Evolutionary conservation across 1,284 basidiomycete species (phyloP), one percentile per base, ranked within the genome.

Genomic region (Peniophora sp.): DNA sequence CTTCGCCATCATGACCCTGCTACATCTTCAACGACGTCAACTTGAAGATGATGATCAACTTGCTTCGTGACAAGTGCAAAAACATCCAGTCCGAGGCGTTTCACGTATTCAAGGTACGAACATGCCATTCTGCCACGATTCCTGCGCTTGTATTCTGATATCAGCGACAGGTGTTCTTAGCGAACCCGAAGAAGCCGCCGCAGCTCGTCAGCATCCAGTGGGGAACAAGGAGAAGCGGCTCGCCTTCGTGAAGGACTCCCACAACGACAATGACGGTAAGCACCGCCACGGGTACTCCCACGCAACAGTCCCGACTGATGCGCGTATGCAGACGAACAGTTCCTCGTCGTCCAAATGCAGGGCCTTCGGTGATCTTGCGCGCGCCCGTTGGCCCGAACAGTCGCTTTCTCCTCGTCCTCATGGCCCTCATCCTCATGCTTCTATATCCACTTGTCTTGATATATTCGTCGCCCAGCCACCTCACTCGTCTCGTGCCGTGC

Each of bases 1-100:
- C 70, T 99, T 97, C 74, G 89, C 80, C 60, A 90, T 98, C 63
- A 99, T 99, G 96, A 98, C 96, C 0, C 80, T n/a, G 85, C n/a
- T 99, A 98, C 67, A 98, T 99, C 59, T 82, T 89, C 3, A 85
- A 83, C 60, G 88, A 90, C 62, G 87, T 86, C 36, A 99, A 99
- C 64, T 98, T 98, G n/a, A n/a, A n/a, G n/a, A n/a, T n/a, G n/a
- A n/a, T n/a, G n/a, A n/a, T n/a, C n/a, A n/a, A n/a, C n/a, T n/a
- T n/a, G n/a, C n/a, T n/a, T n/a, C n/a, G n/a, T n/a, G n/a, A n/a
- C n/a, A n/a, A n/a, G n/a, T n/a, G n/a, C n/a, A n/a, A n/a, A n/a
- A n/a, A n/a, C n/a, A n/a, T n/a, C n/a, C n/a, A n/a, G n/a, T n/a
- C n/a, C 55, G 96, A 99, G 68, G 96, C 96, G 2, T 99, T 99